phyloP scores from a whole-genome alignment of 805 yeast genomes.

The Teunomyces pallodes region DNA sequence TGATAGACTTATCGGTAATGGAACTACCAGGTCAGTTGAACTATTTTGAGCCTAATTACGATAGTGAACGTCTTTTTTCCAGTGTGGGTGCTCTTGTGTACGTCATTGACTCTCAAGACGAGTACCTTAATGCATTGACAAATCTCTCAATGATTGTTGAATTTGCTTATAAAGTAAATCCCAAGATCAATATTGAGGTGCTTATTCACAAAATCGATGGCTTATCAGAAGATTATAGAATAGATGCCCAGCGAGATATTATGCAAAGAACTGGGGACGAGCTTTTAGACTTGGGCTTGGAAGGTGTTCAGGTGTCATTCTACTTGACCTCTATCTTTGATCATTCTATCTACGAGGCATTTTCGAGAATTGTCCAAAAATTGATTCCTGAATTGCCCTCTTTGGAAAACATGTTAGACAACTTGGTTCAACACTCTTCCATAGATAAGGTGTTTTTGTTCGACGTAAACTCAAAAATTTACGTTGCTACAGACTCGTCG shows the following conservation, averaged over 20 bases:
- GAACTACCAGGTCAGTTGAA: constrained; percentile 94
- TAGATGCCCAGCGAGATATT: constrained; percentile 94
- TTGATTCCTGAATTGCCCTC: constrained; percentile 85
- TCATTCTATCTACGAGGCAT: constrained; percentile 93
- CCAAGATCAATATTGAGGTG: constrained; percentile 84
- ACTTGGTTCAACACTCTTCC: constrained; percentile 81
- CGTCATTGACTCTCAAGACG: constrained; percentile 94
- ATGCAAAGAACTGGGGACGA: constrained; percentile 96
- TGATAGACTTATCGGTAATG: constrained; percentile 84
- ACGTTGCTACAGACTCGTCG: constrained; percentile 92
- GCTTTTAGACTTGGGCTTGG: constrained; percentile 80
- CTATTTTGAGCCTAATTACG: constrained; percentile 81
- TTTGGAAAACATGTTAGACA: constrained; percentile 83
- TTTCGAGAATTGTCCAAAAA: constrained; percentile 89
- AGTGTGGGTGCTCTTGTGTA: constrained; percentile 89
- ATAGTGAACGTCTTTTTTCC: constrained; percentile 70
- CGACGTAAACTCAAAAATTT: constrained; percentile 88
- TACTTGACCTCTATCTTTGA: constrained; percentile 93
- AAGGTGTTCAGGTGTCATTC: constrained; percentile 87
- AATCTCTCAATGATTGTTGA: constrained; percentile 85
- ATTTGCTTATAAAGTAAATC: constrained; percentile 81
- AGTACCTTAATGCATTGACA: constrained; percentile 86
- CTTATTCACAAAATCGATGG: constrained; percentile 96
- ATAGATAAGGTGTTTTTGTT: constrained; percentile 92
- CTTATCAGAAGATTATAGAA: constrained; percentile 84